These are phyloP conservation scores for Nicotiana rustica DNA, from an alignment of 305 asterid genomes.

Conservation along the genomic window DNA sequence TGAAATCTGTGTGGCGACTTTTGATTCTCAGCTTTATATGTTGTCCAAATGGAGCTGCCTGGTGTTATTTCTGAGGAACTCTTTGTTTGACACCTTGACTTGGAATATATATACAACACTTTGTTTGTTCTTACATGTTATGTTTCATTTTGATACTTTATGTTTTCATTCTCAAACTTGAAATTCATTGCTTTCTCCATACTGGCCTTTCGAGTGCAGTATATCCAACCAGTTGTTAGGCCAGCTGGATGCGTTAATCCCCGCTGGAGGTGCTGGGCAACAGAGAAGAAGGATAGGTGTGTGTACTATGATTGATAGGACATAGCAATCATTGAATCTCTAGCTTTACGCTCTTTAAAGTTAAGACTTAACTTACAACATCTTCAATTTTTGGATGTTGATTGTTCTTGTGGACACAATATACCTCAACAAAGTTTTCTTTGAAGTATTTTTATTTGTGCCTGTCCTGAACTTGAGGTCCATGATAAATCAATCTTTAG, in stretches of 20 bases:
- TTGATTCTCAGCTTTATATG: neutral
- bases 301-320: slow-evolving; percentile 36
- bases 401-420: neutral
- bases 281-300: slow-evolving; percentile 90
- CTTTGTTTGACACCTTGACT: slow-evolving; percentile 25
- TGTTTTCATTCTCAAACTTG: neutral
- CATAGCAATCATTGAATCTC: slow-evolving; percentile 2
- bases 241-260: slow-evolving; percentile 79
- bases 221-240: slow-evolving; percentile 72
- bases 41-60: neutral
- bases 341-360: neutral
- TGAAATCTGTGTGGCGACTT: neutral
- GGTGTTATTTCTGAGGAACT: neutral
- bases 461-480: neutral
- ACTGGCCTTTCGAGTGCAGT: slow-evolving; percentile 54
- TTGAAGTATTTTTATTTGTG: neutral
- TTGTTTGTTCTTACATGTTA: neutral
- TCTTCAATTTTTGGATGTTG: neutral
- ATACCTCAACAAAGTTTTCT: neutral
- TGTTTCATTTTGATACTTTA: neutral
- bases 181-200: neutral
- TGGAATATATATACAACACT: neutral
- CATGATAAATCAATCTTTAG: neutral
- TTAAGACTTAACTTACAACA: neutral
- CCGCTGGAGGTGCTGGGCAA: slow-evolving; percentile 83